Conservation (phyloP, 2,329 filamentous ascomycete genomes). For the Fusarium setosum region DNA sequence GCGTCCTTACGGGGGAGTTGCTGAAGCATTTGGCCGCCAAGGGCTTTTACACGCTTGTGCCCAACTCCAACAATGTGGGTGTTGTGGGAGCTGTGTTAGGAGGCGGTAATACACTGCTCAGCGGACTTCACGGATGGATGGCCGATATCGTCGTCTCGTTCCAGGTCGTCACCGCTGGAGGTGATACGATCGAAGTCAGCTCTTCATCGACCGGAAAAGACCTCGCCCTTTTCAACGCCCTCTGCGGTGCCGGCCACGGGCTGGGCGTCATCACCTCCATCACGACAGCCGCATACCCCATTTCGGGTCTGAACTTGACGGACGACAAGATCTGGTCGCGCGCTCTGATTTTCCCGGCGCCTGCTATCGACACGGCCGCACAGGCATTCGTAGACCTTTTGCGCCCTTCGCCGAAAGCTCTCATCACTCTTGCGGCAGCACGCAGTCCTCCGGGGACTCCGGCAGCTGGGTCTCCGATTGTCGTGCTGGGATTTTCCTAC, state of each 20-base stretch:
- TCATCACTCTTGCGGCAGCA: slow-evolving; percentile 38
- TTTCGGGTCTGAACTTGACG: slow-evolving; percentile 40
- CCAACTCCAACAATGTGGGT: slow-evolving; percentile 44
- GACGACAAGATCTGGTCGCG: slow-evolving; percentile 48
- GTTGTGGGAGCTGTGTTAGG: slow-evolving; percentile 44
- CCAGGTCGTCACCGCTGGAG: slow-evolving; percentile 41
- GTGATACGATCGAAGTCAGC: slow-evolving; percentile 24
- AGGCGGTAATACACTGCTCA: slow-evolving; percentile 41
- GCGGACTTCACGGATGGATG: slow-evolving; percentile 47
- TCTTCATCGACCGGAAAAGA: slow-evolving; percentile 32
- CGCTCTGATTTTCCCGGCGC: slow-evolving; percentile 42
- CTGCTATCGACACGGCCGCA: slow-evolving; percentile 34
- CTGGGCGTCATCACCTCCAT: slow-evolving; percentile 47
- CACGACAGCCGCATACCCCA: slow-evolving; percentile 38
- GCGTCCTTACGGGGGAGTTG: slow-evolving; percentile 42
- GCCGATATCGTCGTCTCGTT: slow-evolving; percentile 46
- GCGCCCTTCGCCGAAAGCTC: slow-evolving; percentile 19
- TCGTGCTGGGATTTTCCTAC: slow-evolving; percentile 38
- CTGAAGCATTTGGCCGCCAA: slow-evolving; percentile 32
- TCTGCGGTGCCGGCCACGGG: slow-evolving; percentile 50
- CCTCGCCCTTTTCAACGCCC: slow-evolving; percentile 42
- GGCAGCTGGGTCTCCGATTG: slow-evolving; percentile 42
- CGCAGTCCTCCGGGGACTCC: slow-evolving; percentile 46
- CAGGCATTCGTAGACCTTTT: slow-evolving; percentile 37
- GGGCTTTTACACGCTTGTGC: slow-evolving; percentile 47